These are phyloP conservation scores for Lunularia cruciata DNA, from an alignment of 225 moss, liverwort and hornwort genomes.

Conservation along the genomic window DNA sequence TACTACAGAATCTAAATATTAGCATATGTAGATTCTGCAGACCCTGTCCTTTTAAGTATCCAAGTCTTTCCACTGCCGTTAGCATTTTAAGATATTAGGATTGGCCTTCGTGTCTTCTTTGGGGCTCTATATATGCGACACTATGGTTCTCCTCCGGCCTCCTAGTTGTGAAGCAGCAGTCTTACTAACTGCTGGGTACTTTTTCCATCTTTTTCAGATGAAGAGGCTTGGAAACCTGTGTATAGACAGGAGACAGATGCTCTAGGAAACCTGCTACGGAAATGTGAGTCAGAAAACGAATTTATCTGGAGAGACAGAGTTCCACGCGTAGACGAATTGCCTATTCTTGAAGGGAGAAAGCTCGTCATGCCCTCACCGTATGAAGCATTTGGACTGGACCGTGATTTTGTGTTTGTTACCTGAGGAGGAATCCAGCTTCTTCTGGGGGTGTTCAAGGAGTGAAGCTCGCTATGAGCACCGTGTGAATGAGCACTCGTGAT, in stretches of 20 bases:
- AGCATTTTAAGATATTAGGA: too few relatives aligned
- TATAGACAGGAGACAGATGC: slow-evolving; percentile 80
- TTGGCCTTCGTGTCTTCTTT: too few relatives aligned
- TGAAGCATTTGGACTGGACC: slow-evolving; percentile 83
- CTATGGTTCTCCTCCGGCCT: too few relatives aligned
- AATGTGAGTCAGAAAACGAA: slow-evolving; percentile 88
- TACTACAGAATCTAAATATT: too few relatives aligned
- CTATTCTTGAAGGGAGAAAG: slow-evolving; percentile 81
- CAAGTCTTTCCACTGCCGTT: too few relatives aligned
- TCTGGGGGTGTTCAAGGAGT: neutral
- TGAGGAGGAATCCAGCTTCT: slow-evolving; percentile 1
- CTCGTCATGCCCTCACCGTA: slow-evolving; percentile 82
- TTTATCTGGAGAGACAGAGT: slow-evolving; percentile 87
- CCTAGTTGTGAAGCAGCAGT: too few relatives aligned
- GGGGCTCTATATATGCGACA: too few relatives aligned
- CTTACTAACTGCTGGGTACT: neutral
- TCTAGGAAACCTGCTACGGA: slow-evolving; percentile 62
- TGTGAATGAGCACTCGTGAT: neutral
- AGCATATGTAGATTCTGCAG: too few relatives aligned
- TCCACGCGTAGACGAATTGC: slow-evolving; percentile 83
- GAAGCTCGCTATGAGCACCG: neutral
- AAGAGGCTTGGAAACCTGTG: slow-evolving; percentile 77
- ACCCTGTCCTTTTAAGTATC: too few relatives aligned
- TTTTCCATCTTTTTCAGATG: slow-evolving; percentile 50
- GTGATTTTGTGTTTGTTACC: slow-evolving; percentile 94